phyloP scores from a whole-genome alignment of 257 asterid species.

The Parsonsia alboflavescens region DNA sequence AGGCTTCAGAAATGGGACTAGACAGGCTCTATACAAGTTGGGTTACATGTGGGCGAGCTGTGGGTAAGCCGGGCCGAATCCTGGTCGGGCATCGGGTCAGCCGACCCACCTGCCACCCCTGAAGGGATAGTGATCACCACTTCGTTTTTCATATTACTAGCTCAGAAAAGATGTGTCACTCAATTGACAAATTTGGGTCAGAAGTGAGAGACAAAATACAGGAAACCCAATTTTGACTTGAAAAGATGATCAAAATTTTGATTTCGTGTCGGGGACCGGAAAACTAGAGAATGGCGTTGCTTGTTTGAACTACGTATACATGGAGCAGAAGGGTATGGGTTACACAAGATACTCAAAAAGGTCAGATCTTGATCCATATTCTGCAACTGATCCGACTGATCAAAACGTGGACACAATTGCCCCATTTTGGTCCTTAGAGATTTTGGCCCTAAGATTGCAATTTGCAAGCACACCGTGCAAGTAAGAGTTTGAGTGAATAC shows the following conservation, averaged over 20 bases:
- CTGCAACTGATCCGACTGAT: background rate
- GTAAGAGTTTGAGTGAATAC: background rate
- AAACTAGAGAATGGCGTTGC: conserved; percentile 7
- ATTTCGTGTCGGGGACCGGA: conserved; percentile 4
- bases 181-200: background rate
- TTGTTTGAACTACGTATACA: background rate
- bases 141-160: background rate
- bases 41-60: no score
- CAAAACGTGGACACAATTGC: background rate
- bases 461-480: background rate
- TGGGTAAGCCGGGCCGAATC: no score
- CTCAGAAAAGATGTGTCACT: background rate
- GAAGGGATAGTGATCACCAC: background rate
- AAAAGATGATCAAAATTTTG: background rate
- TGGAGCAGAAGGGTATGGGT: conserved; percentile 1
- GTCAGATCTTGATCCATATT: background rate
- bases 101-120: no score
- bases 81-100: no score
- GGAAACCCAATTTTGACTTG: background rate
- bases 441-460: background rate
- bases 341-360: background rate
- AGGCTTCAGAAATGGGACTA: no score
- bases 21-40: no score
- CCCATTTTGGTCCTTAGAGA: background rate
- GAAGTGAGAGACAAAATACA: background rate